phyloP scores from a whole-genome alignment of 2,329 filamentous ascomycete genomes.

The Ophiosphaerella korrae region DNA sequence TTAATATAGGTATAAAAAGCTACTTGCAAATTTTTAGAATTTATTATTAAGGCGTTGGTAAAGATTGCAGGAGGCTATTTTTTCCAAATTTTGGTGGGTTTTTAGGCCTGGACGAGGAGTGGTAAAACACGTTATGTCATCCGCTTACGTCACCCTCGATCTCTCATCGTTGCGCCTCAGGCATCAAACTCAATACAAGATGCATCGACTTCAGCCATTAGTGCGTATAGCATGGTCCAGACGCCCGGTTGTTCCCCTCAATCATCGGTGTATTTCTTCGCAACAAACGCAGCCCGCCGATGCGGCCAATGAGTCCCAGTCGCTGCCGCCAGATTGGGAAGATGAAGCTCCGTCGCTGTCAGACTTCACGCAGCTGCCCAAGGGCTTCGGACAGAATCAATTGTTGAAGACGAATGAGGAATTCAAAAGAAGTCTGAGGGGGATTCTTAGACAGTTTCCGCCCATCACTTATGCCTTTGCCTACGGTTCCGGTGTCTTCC shows the following conservation, averaged over 20 bases:
- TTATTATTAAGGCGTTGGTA: too few species aligned
- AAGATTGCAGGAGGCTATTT: too few species aligned
- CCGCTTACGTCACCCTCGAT: slow-evolving; percentile 31
- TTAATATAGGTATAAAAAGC: too few species aligned
- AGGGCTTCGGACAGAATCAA: slow-evolving; percentile 91
- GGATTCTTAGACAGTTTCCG: slow-evolving; percentile 91
- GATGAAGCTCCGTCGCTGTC: slow-evolving; percentile 73
- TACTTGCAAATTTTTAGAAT: too few species aligned
- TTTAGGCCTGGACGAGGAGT: too few species aligned
- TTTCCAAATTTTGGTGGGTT: too few species aligned
- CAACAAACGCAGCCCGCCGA: slow-evolving; percentile 27
- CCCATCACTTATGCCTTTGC: slow-evolving; percentile 97
- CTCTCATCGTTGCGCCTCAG: slow-evolving; percentile 25
- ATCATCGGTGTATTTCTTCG: slow-evolving; percentile 34
- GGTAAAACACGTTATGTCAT: too few species aligned
- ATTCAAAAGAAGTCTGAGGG: slow-evolving; percentile 86
- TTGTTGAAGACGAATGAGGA: slow-evolving; percentile 92
- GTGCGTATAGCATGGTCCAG: slow-evolving; percentile 35
- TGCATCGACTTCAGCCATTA: slow-evolving; percentile 39
- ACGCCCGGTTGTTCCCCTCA: slow-evolving; percentile 25
- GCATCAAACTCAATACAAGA: slow-evolving; percentile 30
- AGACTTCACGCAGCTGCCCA: slow-evolving; percentile 75
- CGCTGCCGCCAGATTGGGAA: slow-evolving; percentile 69
- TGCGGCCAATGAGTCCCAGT: slow-evolving; percentile 27
- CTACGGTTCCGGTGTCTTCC: slow-evolving; percentile 95